These are phyloP conservation scores for Leccinum subspadiceum DNA, from an alignment of 1,284 basidiomycete species.

Conservation along the genomic window DNA sequence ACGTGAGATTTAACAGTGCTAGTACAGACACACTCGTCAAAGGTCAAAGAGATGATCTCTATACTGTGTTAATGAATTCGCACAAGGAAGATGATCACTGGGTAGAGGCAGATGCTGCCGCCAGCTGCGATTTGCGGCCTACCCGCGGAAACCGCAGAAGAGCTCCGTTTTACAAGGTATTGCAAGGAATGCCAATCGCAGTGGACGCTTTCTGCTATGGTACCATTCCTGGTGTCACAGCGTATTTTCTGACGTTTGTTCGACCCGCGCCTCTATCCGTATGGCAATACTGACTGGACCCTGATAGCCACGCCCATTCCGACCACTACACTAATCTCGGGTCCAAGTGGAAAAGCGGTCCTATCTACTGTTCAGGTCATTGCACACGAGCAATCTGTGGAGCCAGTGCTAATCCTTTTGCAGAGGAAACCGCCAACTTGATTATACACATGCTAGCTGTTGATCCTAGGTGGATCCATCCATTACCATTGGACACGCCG, in stretches of 20 bases:
- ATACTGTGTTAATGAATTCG: conserved; percentile 81
- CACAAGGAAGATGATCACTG: conserved; percentile 79
- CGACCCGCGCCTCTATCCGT: background rate
- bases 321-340: conserved; percentile 93
- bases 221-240: conserved; percentile 80
- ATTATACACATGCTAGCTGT: conserved; percentile 89
- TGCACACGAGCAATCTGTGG: background rate
- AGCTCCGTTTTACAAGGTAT: conserved; percentile 93
- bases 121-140: conserved; percentile 47
- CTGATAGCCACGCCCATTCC: conserved; percentile 83
- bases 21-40: conserved; percentile 7
- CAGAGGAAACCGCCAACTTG: conserved; percentile 78
- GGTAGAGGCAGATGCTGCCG: conserved; percentile 69
- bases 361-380: conserved; percentile 86
- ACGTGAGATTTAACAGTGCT: conserved; percentile 1
- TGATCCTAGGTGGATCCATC: conserved; percentile 82
- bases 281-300: conserved; percentile 11
- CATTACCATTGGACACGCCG: conserved; percentile 79
- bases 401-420: conserved; percentile 6
- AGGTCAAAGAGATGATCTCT: conserved; percentile 44
- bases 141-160: conserved; percentile 62
- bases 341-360: conserved; percentile 84
- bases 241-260: conserved; percentile 82
- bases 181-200: conserved; percentile 96
- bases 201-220: conserved; percentile 97